Percentiles rank a stretch among this genome's conserved stretches.
Conservation (phyloP, 2,329 filamentous ascomycete species). For the Dendryphion nanum region DNA sequence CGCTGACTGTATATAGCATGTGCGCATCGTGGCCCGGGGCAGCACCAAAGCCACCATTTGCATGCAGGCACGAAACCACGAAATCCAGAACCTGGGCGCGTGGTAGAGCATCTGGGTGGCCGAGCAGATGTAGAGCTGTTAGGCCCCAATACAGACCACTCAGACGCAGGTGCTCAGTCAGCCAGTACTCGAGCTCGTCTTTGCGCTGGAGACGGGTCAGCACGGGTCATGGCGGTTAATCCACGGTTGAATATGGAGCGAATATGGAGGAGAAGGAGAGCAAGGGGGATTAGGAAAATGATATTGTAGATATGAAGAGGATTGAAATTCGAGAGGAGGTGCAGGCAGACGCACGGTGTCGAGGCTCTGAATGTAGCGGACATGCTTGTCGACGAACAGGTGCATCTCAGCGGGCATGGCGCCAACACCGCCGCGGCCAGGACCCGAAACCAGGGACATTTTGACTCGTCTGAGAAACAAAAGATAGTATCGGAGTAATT, state of each 20-base stretch:
- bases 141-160: conserved; percentile 98
- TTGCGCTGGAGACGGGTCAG: conserved; percentile 61
- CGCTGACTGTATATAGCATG: conserved; percentile 93
- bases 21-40: conserved; percentile 94
- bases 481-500: no score
- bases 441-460: conserved; percentile 64
- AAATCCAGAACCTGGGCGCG: conserved; percentile 82
- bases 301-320: neutral
- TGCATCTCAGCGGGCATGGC: conserved; percentile 48
- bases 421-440: conserved; percentile 52
- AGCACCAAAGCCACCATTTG: conserved; percentile 87
- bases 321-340: neutral
- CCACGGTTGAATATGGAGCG: no score
- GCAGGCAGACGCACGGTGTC: conserved; percentile 65
- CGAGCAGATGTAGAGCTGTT: conserved; percentile 81
- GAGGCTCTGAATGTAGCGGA: conserved; percentile 88
- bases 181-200: conserved; percentile 96
- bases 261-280: conserved; percentile 8
- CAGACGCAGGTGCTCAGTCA: conserved; percentile 93
- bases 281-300: neutral
- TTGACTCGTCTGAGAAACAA: no score
- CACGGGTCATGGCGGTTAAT: conserved; percentile 14
- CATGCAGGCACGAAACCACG: conserved; percentile 90
- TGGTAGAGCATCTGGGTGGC: conserved; percentile 76
- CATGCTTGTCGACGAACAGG: conserved; percentile 66